Percentiles rank a stretch among this genome's conserved stretches.
phyloP scores from a whole-genome alignment of 179 eudicot genomes.

The Vitellaria paradoxa region DNA sequence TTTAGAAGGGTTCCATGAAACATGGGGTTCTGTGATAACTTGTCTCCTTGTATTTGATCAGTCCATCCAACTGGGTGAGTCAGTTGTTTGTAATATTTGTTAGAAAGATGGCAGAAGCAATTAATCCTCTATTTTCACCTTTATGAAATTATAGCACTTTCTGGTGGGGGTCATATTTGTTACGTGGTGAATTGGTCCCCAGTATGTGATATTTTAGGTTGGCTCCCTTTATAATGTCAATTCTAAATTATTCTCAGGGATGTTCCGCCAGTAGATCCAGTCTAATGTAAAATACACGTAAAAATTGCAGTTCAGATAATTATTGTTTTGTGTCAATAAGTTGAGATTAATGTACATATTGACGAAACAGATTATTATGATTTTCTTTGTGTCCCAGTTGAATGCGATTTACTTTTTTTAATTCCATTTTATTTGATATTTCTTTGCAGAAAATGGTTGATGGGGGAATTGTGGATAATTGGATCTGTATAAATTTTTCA shows the following conservation, averaged over 20 bases:
- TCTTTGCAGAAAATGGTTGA: constrained; percentile 79
- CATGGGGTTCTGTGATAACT: too few relatives aligned
- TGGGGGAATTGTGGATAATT: constrained; percentile 66
- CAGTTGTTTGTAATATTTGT: too few relatives aligned
- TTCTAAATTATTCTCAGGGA: neutral
- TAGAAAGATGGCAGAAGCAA: too few relatives aligned
- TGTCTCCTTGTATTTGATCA: too few relatives aligned
- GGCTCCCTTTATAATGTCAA: neutral
- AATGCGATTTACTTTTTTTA: neutral
- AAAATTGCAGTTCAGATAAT: too few relatives aligned
- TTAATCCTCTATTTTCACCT: too few relatives aligned
- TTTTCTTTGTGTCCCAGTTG: neutral
- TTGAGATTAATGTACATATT: neutral
- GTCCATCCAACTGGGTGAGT: too few relatives aligned
- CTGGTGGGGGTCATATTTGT: too few relatives aligned
- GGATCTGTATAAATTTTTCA: constrained; percentile 84
- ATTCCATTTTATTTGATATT: neutral
- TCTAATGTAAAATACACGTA: neutral
- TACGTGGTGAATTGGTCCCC: too few relatives aligned
- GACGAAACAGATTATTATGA: neutral
- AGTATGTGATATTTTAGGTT: too few relatives aligned
- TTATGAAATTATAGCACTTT: too few relatives aligned
- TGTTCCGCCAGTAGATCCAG: neutral
- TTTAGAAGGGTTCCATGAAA: too few relatives aligned
- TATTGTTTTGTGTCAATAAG: neutral